Percentiles rank a stretch among this genome's conserved stretches.
Evolutionary conservation across 108 stramenopile genomes (phyloP).

Genomic region (Nitzschia sp.): DNA sequence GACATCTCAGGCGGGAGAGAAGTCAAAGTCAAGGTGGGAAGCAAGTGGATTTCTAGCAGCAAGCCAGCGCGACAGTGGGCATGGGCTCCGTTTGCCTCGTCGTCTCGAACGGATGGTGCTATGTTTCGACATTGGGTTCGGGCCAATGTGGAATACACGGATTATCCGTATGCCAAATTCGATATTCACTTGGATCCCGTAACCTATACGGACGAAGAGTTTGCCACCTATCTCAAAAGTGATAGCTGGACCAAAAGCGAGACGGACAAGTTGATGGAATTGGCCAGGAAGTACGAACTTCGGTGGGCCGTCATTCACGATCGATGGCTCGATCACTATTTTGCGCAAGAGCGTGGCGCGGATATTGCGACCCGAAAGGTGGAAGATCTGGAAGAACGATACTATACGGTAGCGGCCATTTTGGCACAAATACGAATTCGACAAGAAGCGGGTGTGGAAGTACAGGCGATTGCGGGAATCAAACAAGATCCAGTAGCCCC

Average conservation of each 20-base stretch:
- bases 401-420: conserved; percentile 81
- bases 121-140: conserved; percentile 82
- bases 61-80: conserved; percentile 70
- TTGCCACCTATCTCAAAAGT: conserved; percentile 43
- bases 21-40: conserved; percentile 63
- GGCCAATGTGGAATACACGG: conserved; percentile 80
- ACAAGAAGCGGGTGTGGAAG: conserved; percentile 50
- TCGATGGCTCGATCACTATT: conserved; percentile 53
- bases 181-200: conserved; percentile 84
- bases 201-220: conserved; percentile 80
- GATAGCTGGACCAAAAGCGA: conserved; percentile 86
- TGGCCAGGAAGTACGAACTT: conserved; percentile 78
- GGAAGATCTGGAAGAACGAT: conserved; percentile 91
- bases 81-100: conserved; percentile 85
- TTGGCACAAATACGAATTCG: conserved; percentile 51
- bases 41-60: conserved; percentile 47
- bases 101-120: conserved; percentile 64
- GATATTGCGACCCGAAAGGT: conserved; percentile 41
- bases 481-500: conserved; percentile 16
- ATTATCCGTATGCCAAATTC: conserved; percentile 95
- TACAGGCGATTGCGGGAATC: conserved; percentile 18
- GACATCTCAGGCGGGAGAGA: no score
- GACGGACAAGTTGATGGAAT: conserved; percentile 88
- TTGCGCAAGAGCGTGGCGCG: conserved; percentile 4
- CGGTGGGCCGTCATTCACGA: conserved; percentile 94